Evolutionary conservation across 495 filamentous ascomycete species (phyloP).

Genomic region (Talaromyces nanjingensis): DNA sequence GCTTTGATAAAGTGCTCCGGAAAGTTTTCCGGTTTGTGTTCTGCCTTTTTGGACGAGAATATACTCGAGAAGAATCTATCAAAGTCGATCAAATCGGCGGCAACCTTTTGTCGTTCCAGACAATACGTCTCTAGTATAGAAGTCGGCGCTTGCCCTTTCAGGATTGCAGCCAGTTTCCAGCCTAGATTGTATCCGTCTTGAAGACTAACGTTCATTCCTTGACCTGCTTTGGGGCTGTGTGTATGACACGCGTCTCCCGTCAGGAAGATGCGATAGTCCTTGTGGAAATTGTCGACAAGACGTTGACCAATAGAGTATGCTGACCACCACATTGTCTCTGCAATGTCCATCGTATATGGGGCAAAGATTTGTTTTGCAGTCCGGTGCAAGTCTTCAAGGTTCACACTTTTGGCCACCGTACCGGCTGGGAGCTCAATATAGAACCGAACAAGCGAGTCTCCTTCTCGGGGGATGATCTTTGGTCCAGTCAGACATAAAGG

Average conservation of each 20-base stretch:
- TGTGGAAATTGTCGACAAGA: slow-evolving; percentile 57
- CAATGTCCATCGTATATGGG: slow-evolving; percentile 55
- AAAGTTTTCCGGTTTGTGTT: slow-evolving; percentile 35
- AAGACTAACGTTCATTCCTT: slow-evolving; percentile 70
- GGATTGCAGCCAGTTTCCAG: slow-evolving; percentile 63
- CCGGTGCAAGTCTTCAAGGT: slow-evolving; percentile 48
- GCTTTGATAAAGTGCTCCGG: slow-evolving; percentile 53
- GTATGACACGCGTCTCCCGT: slow-evolving; percentile 47
- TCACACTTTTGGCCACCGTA: slow-evolving; percentile 48
- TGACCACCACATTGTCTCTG: slow-evolving; percentile 48
- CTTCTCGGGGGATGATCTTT: slow-evolving; percentile 66
- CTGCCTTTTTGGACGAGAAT: slow-evolving; percentile 26
- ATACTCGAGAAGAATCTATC: slow-evolving; percentile 30
- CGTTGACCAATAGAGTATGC: slow-evolving; percentile 66
- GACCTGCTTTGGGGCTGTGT: slow-evolving; percentile 63
- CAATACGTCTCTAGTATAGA: slow-evolving; percentile 63
- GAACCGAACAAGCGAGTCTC: slow-evolving; percentile 59
- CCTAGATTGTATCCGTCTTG: slow-evolving; percentile 63
- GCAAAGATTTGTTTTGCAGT: slow-evolving; percentile 51
- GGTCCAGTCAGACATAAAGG: neutral
- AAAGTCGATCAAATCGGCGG: slow-evolving; percentile 67
- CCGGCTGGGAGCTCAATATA: slow-evolving; percentile 54
- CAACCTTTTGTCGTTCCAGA: slow-evolving; percentile 58
- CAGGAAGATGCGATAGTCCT: slow-evolving; percentile 54
- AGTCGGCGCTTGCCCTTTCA: slow-evolving; percentile 42